Evolutionary conservation across 192 early-diverging fungal species (phyloP).

Genomic region (Coemansia guatemalensis): DNA sequence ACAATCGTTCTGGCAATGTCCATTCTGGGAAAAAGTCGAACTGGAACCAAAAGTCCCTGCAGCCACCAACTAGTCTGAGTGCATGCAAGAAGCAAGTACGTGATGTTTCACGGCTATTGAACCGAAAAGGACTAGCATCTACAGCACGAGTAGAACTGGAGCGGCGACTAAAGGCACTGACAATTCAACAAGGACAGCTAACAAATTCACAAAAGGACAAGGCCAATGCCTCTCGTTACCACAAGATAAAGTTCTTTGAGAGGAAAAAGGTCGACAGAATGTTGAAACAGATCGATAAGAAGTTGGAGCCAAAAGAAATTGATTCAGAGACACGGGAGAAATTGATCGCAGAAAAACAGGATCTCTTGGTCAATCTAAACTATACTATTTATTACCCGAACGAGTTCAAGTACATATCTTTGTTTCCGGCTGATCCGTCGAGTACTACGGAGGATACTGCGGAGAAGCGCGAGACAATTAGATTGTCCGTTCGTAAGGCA

Average conservation of each 20-base stretch:
- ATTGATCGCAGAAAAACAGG: neutral
- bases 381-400: conserved; percentile 50
- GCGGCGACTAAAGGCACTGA: conserved; percentile 33
- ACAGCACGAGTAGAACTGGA: conserved; percentile 32
- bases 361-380: conserved; percentile 33
- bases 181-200: conserved; percentile 18
- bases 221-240: conserved; percentile 37
- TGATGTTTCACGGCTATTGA: conserved; percentile 25
- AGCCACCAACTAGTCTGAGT: conserved; percentile 26
- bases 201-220: conserved; percentile 17
- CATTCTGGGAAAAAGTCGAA: neutral
- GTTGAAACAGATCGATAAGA: conserved; percentile 21
- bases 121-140: conserved; percentile 15
- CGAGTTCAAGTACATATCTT: conserved; percentile 46
- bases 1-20: neutral
- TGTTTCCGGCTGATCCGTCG: conserved; percentile 36
- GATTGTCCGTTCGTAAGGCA: conserved; percentile 15
- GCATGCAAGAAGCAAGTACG: conserved; percentile 44
- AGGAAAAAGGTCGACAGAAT: conserved; percentile 44
- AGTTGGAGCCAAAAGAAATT: neutral
- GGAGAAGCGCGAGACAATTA: conserved; percentile 19
- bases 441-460: conserved; percentile 24
- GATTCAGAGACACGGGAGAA: neutral
- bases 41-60: neutral
- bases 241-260: conserved; percentile 45